Evolutionary conservation across 768 basidiomycete species (phyloP).

Genomic region (Trametes cinnabarina): DNA sequence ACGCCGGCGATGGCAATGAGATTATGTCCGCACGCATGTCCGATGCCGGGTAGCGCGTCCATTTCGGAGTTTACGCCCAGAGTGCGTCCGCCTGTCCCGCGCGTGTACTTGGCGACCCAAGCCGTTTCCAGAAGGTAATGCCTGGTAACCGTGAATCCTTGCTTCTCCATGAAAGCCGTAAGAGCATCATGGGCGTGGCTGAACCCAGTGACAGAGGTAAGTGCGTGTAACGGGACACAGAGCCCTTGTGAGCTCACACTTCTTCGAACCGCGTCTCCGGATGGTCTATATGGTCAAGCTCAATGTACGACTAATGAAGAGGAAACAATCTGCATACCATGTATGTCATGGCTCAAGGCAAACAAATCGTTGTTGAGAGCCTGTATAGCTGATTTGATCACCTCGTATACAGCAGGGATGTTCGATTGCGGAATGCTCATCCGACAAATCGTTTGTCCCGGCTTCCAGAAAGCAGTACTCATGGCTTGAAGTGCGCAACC

Average conservation of each 20-base stretch:
- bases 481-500: too few relatives aligned
- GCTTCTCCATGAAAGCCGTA: slow-evolving; percentile 61
- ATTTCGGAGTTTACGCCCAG: slow-evolving; percentile 82
- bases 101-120: slow-evolving; percentile 67
- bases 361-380: slow-evolving; percentile 55
- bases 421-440: too few relatives aligned
- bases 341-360: slow-evolving; percentile 67
- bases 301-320: background rate
- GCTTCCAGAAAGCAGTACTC: too few relatives aligned
- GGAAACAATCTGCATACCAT: slow-evolving; percentile 41
- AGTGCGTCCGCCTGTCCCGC: slow-evolving; percentile 64
- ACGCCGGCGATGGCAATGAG: slow-evolving; percentile 77
- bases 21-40: slow-evolving; percentile 82
- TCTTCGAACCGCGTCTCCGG: slow-evolving; percentile 72
- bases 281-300: slow-evolving; percentile 44
- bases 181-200: slow-evolving; percentile 73
- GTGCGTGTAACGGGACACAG: background rate
- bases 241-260: slow-evolving; percentile 38
- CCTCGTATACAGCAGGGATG: slow-evolving; percentile 25
- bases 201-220: background rate
- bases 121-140: slow-evolving; percentile 69
- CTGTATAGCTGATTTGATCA: slow-evolving; percentile 57
- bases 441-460: too few relatives aligned
- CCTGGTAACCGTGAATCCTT: slow-evolving; percentile 61
- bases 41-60: slow-evolving; percentile 39